These are phyloP conservation scores for Pythium chondricola DNA, from an alignment of 352 stramenopile species.

Conservation along the genomic window DNA sequence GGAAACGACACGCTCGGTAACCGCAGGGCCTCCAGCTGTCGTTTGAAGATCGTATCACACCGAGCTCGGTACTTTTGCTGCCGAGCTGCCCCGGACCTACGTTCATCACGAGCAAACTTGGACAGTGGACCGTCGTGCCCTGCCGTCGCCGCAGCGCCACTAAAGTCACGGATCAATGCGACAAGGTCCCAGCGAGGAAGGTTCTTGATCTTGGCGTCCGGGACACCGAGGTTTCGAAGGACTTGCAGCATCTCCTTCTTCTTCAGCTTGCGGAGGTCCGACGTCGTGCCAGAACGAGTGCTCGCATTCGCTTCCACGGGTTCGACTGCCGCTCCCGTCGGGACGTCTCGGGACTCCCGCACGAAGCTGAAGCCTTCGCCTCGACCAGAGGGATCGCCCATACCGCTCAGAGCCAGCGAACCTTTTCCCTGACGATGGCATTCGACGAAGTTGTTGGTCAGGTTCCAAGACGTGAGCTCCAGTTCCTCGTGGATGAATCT, in stretches of 20 bases:
- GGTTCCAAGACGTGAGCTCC: constrained; percentile 77
- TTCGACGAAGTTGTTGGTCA: constrained; percentile 84
- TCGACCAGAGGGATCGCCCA: constrained; percentile 72
- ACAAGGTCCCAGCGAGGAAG: background rate
- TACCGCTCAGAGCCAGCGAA: constrained; percentile 65
- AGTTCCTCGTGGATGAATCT: constrained; percentile 78
- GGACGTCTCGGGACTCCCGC: background rate
- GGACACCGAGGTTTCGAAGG: background rate
- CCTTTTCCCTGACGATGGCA: constrained; percentile 83
- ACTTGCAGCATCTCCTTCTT: background rate
- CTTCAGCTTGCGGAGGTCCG: background rate
- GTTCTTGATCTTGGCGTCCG: background rate
- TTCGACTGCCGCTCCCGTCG: background rate
- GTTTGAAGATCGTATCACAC: background rate
- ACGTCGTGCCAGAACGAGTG: background rate
- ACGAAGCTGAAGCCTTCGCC: constrained; percentile 86
- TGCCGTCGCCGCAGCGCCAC: background rate
- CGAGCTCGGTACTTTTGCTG: background rate
- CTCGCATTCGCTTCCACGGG: background rate
- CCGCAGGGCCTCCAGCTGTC: background rate
- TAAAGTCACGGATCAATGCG: background rate
- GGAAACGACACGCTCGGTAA: background rate
- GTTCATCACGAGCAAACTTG: background rate
- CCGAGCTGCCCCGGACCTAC: background rate
- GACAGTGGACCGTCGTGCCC: background rate